These are phyloP conservation scores for Arthrobotrys entomopaga DNA, from an alignment of 2,329 filamentous ascomycete genomes.

Conservation along the genomic window DNA sequence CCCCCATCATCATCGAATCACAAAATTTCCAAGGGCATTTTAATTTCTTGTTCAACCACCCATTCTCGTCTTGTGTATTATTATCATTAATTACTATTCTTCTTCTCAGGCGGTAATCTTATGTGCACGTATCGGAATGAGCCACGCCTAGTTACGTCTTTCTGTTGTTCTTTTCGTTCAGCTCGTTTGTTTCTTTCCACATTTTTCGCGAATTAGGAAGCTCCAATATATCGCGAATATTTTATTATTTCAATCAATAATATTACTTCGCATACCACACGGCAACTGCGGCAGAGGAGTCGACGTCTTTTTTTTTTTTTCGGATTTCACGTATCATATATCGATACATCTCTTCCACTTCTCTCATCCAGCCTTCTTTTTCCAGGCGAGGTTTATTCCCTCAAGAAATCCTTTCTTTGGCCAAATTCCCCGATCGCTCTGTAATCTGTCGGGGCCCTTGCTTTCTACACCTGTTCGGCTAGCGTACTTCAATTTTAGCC, in stretches of 20 bases:
- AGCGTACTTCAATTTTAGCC: conserved; percentile 3
- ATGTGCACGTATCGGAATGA: no score
- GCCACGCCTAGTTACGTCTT: background rate
- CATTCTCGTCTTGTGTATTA: background rate
- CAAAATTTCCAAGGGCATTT: no score
- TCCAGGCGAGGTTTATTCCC: background rate
- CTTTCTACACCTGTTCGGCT: background rate
- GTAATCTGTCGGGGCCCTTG: background rate
- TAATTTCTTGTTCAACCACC: conserved; percentile 2
- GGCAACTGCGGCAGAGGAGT: conserved; percentile 6
- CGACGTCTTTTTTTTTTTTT: background rate
- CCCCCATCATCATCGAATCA: conserved; percentile 3
- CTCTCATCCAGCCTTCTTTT: conserved; percentile 7
- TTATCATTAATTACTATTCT: no score
- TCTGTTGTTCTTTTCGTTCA: background rate
- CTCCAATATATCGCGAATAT: background rate
- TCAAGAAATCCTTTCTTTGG: background rate
- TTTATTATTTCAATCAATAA: no score
- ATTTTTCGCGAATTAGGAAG: conserved; percentile 6
- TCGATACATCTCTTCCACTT: conserved; percentile 3
- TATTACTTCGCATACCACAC: conserved; percentile 3
- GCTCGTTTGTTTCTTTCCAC: background rate
- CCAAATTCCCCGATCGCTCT: background rate
- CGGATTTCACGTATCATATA: conserved; percentile 5
- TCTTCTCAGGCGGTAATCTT: no score